phyloP scores from a whole-genome alignment of 129 eudicot genomes.

The Lonicera japonica region DNA sequence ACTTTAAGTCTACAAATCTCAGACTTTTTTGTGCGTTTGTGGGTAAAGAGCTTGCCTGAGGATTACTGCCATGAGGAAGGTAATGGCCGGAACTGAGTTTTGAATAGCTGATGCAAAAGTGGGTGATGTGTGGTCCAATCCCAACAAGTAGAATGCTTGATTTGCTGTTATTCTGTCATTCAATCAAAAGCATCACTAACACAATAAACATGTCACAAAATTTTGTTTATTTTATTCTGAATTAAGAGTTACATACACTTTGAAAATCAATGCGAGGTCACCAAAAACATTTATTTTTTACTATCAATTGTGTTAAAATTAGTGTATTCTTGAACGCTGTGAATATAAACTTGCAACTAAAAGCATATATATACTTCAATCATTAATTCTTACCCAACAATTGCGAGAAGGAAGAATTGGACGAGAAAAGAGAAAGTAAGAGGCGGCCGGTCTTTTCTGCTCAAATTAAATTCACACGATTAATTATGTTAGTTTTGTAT shows the following conservation, averaged over 20 bases:
- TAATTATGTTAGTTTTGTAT: neutral
- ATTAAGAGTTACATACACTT: no score
- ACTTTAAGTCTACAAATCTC: no score
- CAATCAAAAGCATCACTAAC: no score
- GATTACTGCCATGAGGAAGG: slow-evolving; percentile 83
- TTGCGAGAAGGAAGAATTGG: slow-evolving; percentile 90
- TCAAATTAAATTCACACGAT: neutral
- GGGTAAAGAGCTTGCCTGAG: slow-evolving; percentile 46
- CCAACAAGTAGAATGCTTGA: slow-evolving; percentile 93
- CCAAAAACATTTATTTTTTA: no score
- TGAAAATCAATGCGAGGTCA: no score
- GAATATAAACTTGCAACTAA: no score
- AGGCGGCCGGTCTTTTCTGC: slow-evolving; percentile 91
- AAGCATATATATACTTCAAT: no score
- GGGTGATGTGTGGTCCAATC: slow-evolving; percentile 89
- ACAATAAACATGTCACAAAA: no score
- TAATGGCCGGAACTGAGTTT: slow-evolving; percentile 94
- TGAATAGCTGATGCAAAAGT: slow-evolving; percentile 96
- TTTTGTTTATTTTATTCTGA: no score
- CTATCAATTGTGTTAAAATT: no score
- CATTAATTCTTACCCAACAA: slow-evolving; percentile 64
- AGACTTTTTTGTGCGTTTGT: no score
- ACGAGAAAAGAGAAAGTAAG: slow-evolving; percentile 51
- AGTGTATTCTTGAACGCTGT: no score
- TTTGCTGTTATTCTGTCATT: slow-evolving; percentile 76